Evolutionary conservation across 345 rosid species (phyloP).

Genomic region (Bruguiera gymnorhiza): DNA sequence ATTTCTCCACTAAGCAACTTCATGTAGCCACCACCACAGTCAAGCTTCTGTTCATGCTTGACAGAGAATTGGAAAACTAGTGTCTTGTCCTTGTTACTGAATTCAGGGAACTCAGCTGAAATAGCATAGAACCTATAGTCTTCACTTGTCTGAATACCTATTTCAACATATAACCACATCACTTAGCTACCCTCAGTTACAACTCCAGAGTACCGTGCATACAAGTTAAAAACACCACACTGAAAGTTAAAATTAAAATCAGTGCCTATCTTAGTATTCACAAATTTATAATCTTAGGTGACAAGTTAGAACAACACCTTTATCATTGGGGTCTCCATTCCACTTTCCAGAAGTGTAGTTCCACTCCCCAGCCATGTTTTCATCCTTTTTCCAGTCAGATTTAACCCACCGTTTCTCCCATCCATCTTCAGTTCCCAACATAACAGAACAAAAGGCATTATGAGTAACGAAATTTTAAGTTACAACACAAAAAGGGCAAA

Average conservation of each 20-base stretch:
- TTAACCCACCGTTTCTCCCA: slow-evolving; percentile 91
- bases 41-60: slow-evolving; percentile 99
- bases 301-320: slow-evolving; percentile 44
- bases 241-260: neutral
- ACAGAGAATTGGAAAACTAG: slow-evolving; percentile 95
- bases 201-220: no score
- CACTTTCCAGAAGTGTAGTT: slow-evolving; percentile 90
- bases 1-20: slow-evolving; percentile 82
- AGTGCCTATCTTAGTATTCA: neutral
- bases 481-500: no score
- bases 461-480: no score
- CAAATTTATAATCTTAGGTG: neutral
- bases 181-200: neutral
- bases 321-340: slow-evolving; percentile 81
- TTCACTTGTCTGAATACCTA: slow-evolving; percentile 97
- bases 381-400: slow-evolving; percentile 95
- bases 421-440: slow-evolving; percentile 49
- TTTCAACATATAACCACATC: neutral
- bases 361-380: slow-evolving; percentile 85
- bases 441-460: neutral
- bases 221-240: no score
- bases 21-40: slow-evolving; percentile 99
- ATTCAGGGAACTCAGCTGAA: slow-evolving; percentile 87
- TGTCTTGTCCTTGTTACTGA: slow-evolving; percentile 88
- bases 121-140: slow-evolving; percentile 97